Evolutionary conservation across 2,329 filamentous ascomycete species (phyloP), one percentile per base, ranked within the genome.

Genomic region (Atkinsonella texensis): DNA sequence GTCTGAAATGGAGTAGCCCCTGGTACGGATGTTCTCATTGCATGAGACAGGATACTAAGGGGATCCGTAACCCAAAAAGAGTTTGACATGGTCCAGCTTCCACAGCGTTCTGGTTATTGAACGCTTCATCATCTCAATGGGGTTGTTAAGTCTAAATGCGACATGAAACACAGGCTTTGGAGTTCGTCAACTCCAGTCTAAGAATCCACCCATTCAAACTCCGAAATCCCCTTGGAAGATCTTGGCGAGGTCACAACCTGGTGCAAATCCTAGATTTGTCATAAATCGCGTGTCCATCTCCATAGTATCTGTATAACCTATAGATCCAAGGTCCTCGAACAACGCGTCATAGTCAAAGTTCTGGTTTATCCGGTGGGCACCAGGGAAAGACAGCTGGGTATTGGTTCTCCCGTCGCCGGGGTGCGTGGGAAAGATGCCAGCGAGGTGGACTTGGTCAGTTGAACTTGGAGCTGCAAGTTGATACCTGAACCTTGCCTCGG

Each of bases 191-290:
- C 28, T 28, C 28, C 28, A 28, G 28, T 28, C 28, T 4, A 28
- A 28, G 28, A 28, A 28, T 8, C 5, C 28, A 28, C 28, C 28
- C 28, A 28, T 7, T 28, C 52, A 65, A 55, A 57, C 56, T 17
- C 69, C 66, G 59, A 69, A 72, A 28, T 71, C 68, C 28, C 67
- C 63, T 49, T 63, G 60, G 56, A 67, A 65, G 68, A 79, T 71
- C 56, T 81, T 78, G 0, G 73, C 71, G 48, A 83, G 68, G 52
- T 81, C 79, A 35, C 77, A 75, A 28, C 80, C 80, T 0, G 81
- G 80, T 1, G 75, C 79, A 60, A 84, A 83, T 0, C 81, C 81
- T 18, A 85, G 68, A 57, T 84, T 84, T 44, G 79, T 74, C 80
- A 84, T 82, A 58, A 84, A 84, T 55, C 82, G 77, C 2, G 77